phyloP scores from a whole-genome alignment of 2,329 filamentous ascomycete species.

The Chaetomium sp. region DNA sequence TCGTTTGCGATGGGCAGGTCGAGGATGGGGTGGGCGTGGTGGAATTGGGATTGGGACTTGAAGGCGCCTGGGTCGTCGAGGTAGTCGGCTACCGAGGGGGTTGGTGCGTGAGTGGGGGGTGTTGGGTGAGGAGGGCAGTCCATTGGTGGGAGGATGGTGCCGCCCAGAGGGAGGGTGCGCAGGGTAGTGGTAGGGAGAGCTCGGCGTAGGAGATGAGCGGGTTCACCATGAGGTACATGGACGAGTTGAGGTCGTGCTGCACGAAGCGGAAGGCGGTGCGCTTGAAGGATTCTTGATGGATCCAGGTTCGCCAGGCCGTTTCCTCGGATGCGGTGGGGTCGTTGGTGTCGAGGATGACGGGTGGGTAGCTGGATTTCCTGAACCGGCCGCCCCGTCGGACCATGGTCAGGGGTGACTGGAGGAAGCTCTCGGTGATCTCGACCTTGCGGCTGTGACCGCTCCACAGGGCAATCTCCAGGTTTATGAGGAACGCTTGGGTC shows the following conservation, averaged over 20 bases:
- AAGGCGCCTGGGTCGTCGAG: not conserved
- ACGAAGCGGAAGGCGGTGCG: constrained; percentile 17
- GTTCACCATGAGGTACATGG: constrained; percentile 13
- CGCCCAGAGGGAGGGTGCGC: not conserved
- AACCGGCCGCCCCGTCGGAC: constrained; percentile 14
- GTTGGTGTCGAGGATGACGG: not conserved
- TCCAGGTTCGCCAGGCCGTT: constrained; percentile 5
- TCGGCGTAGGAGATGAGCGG: constrained; percentile 17
- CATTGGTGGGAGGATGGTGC: not conserved
- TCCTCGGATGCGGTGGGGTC: not conserved
- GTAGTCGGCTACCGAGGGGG: not conserved
- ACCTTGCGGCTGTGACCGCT: constrained; percentile 18
- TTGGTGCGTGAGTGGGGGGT: not conserved
- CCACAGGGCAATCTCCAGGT: constrained; percentile 12
- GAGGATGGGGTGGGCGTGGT: not conserved
- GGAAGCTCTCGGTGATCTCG: constrained; percentile 19
- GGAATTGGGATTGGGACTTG: not conserved
- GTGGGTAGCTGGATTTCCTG: constrained; percentile 10
- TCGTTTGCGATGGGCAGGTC: not conserved
- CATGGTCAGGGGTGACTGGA: constrained; percentile 15
- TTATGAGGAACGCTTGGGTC: constrained; percentile 12
- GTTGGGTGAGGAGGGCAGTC: not conserved
- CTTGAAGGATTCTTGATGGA: constrained; percentile 16
- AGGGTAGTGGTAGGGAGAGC: constrained; percentile 10
- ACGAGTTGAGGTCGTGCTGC: constrained; percentile 9